Base-by-base conservation (phyloP, 768 basidiomycete genomes). In the Russula brevipes region DNA sequence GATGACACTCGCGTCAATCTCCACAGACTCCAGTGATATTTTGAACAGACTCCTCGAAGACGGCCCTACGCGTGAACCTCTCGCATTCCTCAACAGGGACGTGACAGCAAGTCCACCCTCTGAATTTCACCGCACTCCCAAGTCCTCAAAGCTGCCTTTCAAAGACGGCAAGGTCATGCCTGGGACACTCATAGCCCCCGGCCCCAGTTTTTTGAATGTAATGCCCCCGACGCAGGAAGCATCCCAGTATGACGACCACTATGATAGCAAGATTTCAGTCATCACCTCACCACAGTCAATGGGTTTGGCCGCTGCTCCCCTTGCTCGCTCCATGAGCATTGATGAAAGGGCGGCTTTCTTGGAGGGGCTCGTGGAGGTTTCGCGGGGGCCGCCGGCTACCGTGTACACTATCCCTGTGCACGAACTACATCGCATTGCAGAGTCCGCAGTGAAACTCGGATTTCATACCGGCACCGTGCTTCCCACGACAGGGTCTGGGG, bases 1-100 rank as follows among this genome's bases (percentile, higher is more conserved):
- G 42, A 76, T 78, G 54, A 83, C 75, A 31, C 74, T 86, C n/a
- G 73, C 73, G 17, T 85, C 85, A 24, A 75, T 87, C 14, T 76
- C 79, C 8, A 74, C 79, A 16, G 77, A 77, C 14, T 77, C 82
- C 14, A 76, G 76, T 47, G 78, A 80, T 17, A 71, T 82, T 36
- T 72, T 85, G n/a, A 77, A 76, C 52, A 71, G 73, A 59, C 72
- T 86, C 19, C 65, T 79, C 30, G 74, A 79, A 65, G 77, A 81
- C 14, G 81, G 79, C 57, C 77, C 81, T 47, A 68, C 75, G 59
- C 54, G 58, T 54, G 73, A 74, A 35, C 73, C 58, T 73, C 49
- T 75, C 66, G 24, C 52, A 17, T 30, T 36, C 35, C 39, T 54
- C 24, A 42, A 58, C 9, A 49, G 45, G 42, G 24, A 51, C 10